Conservation (phyloP, 345 rosid genomes). For the Turnera subulata region DNA sequence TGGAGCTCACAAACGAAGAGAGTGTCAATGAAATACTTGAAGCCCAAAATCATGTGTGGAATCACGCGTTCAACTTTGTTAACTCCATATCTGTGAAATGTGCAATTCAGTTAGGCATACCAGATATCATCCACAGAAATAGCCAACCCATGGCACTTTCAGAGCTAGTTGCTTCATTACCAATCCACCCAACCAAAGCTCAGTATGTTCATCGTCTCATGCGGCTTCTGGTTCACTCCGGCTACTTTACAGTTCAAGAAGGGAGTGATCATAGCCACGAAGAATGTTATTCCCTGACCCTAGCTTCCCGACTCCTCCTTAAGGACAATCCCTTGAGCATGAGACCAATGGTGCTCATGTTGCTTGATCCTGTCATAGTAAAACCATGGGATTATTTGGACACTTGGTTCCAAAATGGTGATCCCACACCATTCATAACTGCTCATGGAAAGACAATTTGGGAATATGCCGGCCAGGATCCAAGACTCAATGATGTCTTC, state of each 20-base stretch:
- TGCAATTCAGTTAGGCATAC: slow-evolving; percentile 38
- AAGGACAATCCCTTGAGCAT: background rate
- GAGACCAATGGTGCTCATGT: background rate
- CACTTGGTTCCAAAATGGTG: slow-evolving; percentile 1
- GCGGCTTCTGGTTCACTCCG: background rate
- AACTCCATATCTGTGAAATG: slow-evolving; percentile 38
- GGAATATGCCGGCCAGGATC: background rate
- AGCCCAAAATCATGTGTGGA: slow-evolving; percentile 37
- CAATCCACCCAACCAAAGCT: background rate
- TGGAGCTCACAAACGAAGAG: too few species aligned
- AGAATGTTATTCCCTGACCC: background rate
- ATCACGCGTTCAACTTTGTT: slow-evolving; percentile 12
- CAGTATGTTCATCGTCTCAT: background rate
- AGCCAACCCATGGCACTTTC: slow-evolving; percentile 29
- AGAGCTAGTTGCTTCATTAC: background rate
- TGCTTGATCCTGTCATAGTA: slow-evolving; percentile 5
- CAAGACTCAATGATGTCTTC: background rate
- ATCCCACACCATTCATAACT: background rate
- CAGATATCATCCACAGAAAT: slow-evolving; percentile 37
- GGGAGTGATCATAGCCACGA: background rate
- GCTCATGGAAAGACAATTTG: background rate
- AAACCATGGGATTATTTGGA: background rate
- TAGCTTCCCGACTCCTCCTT: background rate
- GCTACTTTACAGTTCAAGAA: background rate
- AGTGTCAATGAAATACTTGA: background rate